A percentile compares a stretch with the other conserved stretches of the same genome.
Conservation (phyloP, 1,284 basidiomycete species). For the Anthracocystis walkeri region DNA sequence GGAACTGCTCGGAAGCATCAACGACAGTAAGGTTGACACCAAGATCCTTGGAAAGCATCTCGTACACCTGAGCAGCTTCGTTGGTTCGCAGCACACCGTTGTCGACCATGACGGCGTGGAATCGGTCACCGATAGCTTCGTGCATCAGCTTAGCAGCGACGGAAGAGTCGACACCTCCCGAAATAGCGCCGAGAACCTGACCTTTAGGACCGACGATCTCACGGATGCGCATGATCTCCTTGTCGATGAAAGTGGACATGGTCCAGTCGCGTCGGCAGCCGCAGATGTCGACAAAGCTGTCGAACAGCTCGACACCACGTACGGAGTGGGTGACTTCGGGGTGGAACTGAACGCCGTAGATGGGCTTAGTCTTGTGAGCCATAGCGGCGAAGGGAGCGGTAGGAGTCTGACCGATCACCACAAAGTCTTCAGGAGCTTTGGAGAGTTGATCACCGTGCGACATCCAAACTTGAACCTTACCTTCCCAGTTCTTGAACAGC, state of each 20-base stretch:
- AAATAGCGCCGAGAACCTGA: slow-evolving; percentile 96
- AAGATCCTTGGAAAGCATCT: slow-evolving; percentile 92
- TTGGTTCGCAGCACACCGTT: slow-evolving; percentile 95
- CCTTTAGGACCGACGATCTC: slow-evolving; percentile 94
- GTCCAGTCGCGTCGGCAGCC: slow-evolving; percentile 88
- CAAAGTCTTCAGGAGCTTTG: slow-evolving; percentile 83
- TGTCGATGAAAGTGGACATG: slow-evolving; percentile 99
- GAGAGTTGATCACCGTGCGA: slow-evolving; percentile 96
- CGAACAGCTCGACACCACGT: slow-evolving; percentile 90
- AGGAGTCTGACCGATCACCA: slow-evolving; percentile 86
- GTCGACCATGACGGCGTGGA: slow-evolving; percentile 99
- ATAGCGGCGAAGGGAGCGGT: slow-evolving; percentile 94
- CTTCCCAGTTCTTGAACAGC: slow-evolving; percentile 85
- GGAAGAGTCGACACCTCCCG: slow-evolving; percentile 96
- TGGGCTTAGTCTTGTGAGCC: slow-evolving; percentile 87
- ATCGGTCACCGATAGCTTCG: slow-evolving; percentile 94
- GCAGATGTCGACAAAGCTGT: slow-evolving; percentile 86
- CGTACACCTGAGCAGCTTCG: slow-evolving; percentile 92
- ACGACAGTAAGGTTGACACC: slow-evolving; percentile 97
- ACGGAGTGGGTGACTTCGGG: slow-evolving; percentile 97
- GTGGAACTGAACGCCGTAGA: slow-evolving; percentile 99
- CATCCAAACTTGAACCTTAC: slow-evolving; percentile 95
- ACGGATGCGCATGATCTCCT: slow-evolving; percentile 93
- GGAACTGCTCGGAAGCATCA: slow-evolving; percentile 93
- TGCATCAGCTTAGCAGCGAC: slow-evolving; percentile 99